Evolutionary conservation across 2,329 filamentous ascomycete species (phyloP).

Genomic region (Clonostachys chloroleuca): DNA sequence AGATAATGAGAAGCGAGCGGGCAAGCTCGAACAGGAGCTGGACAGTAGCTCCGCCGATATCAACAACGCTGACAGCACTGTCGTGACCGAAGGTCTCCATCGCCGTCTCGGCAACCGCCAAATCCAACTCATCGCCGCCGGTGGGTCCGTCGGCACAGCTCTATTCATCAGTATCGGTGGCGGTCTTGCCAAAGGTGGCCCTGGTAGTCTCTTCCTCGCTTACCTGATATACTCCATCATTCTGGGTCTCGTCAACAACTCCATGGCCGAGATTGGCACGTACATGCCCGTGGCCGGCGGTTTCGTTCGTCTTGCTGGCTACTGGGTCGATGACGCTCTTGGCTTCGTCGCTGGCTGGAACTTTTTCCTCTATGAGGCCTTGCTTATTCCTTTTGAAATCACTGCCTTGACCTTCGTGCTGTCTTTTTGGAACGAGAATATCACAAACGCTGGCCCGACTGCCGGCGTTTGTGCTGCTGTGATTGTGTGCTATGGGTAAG

Average conservation of each 20-base stretch:
- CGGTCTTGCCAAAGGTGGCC: conserved; percentile 29
- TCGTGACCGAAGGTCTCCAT: conserved; percentile 11
- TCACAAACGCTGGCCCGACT: conserved; percentile 19
- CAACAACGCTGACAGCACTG: too few relatives aligned
- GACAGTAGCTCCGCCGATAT: too few relatives aligned
- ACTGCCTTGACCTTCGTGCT: conserved; percentile 32
- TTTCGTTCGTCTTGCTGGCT: conserved; percentile 54
- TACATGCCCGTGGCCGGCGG: conserved; percentile 54
- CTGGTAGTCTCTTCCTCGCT: conserved; percentile 44
- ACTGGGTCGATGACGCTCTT: conserved; percentile 53
- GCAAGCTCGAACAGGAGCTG: too few relatives aligned
- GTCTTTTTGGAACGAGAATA: conserved; percentile 25
- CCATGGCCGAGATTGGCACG: conserved; percentile 54
- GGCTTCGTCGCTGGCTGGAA: conserved; percentile 49
- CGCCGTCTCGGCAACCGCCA: conserved; percentile 40
- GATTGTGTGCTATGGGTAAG: conserved; percentile 28
- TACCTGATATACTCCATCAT: conserved; percentile 46
- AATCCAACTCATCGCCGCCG: conserved; percentile 48
- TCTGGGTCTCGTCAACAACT: conserved; percentile 55
- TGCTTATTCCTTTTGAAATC: conserved; percentile 47
- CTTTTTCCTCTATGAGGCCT: conserved; percentile 44
- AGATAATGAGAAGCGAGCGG: too few relatives aligned
- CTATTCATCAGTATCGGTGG: conserved; percentile 53
- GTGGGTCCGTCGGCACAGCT: conserved; percentile 45
- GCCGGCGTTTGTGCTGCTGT: conserved; percentile 37